Evolutionary conservation across 179 eudicot species (phyloP), one percentile per base, ranked within the genome.

Genomic region (Heliamphora pulchella): DNA sequence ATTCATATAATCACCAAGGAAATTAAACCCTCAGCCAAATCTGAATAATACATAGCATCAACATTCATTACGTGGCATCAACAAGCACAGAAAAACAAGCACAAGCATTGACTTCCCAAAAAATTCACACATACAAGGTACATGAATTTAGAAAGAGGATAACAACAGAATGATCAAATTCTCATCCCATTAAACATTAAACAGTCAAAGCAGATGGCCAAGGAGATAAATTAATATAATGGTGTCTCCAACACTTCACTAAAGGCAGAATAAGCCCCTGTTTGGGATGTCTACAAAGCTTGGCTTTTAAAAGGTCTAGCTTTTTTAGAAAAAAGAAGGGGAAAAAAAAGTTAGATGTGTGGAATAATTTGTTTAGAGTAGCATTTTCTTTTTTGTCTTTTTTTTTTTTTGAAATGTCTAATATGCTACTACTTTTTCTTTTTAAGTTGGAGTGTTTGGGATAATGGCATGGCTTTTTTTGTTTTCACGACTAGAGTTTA

Each of bases 21-120:
- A 63, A 71, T 62, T 81, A 77, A 77, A 61, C 17, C 48, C 8
- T 72, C 8, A 62, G 46, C 3, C 11, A 80, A 68, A 80, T 71
- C 76, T 5, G 13, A 55, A 22, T 46, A 68, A 46, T 3, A 20
- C 41, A 57, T 54, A 57, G 55, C 61, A 41, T 57, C 11, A 41
- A 71, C 71, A 73, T 17, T 59, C 50, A 68, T 51, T n/a, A n/a
- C 48, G 44, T 54, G 54, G 41, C 48, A 78, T 54, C 67, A 69
- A 17, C 3, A 39, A 41, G n/a, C 72, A 47, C 47, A 20, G 20
- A 62, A 44, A 76, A 46, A 47, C 7, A 46, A 55, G 1, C 78
- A 75, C n/a, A 44, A 47, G 46, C 41, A 41, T 44, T 61, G 78
- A 41, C 59, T 61, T 13, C 14, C 51, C 13, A 13, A 66, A 58